These are phyloP conservation scores for Elongisporangium anandrum DNA, from an alignment of 352 stramenopile genomes.

Conservation along the genomic window DNA sequence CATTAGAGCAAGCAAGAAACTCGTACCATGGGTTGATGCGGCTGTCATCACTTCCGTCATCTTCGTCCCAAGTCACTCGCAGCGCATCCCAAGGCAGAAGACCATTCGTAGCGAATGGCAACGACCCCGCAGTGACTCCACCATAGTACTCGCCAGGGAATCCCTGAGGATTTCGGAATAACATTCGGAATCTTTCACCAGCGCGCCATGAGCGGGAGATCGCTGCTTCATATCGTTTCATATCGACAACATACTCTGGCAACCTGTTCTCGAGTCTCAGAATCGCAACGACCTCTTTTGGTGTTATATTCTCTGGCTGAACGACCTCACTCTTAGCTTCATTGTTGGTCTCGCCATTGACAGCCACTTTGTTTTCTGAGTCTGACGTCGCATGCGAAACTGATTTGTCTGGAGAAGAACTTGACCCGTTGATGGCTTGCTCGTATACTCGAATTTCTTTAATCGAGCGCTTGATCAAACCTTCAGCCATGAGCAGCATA, in stretches of 20 bases:
- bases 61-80: conserved; percentile 81
- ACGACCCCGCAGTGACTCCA: conserved; percentile 56
- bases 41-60: conserved; percentile 76
- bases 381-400: not conserved
- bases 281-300: conserved; percentile 30
- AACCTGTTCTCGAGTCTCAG: conserved; percentile 82
- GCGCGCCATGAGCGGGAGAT: conserved; percentile 51
- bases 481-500: conserved; percentile 59
- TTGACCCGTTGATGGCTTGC: conserved; percentile 14
- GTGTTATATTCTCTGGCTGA: conserved; percentile 5
- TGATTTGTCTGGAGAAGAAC: not conserved
- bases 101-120: conserved; percentile 52
- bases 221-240: conserved; percentile 59
- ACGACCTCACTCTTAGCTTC: conserved; percentile 8
- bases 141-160: conserved; percentile 70
- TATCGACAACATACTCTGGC: conserved; percentile 66
- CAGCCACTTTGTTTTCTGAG: not conserved
- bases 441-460: conserved; percentile 66
- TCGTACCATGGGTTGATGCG: conserved; percentile 84
- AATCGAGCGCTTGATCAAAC: conserved; percentile 57
- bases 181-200: conserved; percentile 73
- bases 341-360: conserved; percentile 1
- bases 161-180: conserved; percentile 70
- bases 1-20: not conserved
- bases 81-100: conserved; percentile 79